phyloP scores from a whole-genome alignment of 1,139 yeast genomes.

The Taphrina betulina region DNA sequence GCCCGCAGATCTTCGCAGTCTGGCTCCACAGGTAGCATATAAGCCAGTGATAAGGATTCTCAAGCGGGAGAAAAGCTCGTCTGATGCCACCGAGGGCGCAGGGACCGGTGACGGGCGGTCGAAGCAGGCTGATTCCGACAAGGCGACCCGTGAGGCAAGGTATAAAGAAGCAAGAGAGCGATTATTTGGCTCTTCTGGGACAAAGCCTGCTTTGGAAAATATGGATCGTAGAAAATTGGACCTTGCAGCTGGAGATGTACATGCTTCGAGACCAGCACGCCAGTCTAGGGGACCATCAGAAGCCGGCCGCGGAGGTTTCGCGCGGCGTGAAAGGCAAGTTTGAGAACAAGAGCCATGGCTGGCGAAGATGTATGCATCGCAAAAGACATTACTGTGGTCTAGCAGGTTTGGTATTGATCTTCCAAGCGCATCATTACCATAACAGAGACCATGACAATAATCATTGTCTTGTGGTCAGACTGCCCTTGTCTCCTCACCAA shows the following conservation, averaged over 20 bases:
- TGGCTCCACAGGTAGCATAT: constrained; percentile 5
- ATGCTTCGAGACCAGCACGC: constrained; percentile 2
- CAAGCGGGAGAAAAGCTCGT: background rate
- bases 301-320: constrained; percentile 9
- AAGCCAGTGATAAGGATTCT: constrained; percentile 20
- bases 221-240: background rate
- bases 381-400: no score
- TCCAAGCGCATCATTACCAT: no score
- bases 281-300: constrained; percentile 6
- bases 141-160: constrained; percentile 12
- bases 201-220: background rate
- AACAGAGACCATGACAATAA: no score
- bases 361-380: no score
- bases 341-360: no score
- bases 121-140: background rate
- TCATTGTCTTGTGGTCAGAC: no score
- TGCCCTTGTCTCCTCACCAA: no score
- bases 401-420: no score
- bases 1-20: background rate
- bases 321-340: no score
- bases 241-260: background rate
- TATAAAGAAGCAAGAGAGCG: constrained; percentile 25
- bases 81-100: background rate
- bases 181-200: constrained; percentile 9
- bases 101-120: background rate